These are phyloP conservation scores for Sextonia rubra DNA, from an alignment of 164 flowering plant genomes.

Conservation along the genomic window DNA sequence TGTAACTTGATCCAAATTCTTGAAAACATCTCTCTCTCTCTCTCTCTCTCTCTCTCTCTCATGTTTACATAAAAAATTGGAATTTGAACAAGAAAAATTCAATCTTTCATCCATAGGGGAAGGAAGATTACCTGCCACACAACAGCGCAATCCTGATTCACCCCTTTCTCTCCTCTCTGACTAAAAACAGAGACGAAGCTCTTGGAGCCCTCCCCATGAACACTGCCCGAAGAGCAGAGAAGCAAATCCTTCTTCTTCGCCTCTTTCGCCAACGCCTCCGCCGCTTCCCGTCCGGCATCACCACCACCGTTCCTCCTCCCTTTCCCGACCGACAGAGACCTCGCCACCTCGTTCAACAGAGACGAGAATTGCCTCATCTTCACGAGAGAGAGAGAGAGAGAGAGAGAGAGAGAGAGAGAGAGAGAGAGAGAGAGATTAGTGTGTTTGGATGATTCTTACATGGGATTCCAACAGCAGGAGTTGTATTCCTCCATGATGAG, in stretches of 20 bases:
- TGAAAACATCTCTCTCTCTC: no score
- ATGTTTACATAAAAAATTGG: no score
- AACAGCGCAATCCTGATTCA: constrained; percentile 79
- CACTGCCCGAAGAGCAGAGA: constrained; percentile 50
- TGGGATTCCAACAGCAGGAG: background rate
- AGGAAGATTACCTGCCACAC: constrained; percentile 77
- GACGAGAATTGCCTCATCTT: constrained; percentile 28
- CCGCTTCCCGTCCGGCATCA: constrained; percentile 51
- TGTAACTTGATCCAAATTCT: background rate
- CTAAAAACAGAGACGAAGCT: constrained; percentile 61
- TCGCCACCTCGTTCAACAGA: constrained; percentile 62
- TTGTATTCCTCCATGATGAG: background rate
- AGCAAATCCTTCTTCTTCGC: constrained; percentile 77
- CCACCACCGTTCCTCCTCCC: constrained; percentile 22
- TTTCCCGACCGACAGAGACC: constrained; percentile 41
- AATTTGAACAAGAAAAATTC: no score
- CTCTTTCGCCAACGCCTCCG: constrained; percentile 57
- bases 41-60: no score
- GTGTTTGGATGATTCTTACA: background rate
- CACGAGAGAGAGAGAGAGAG: background rate
- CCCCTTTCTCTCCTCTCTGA: constrained; percentile 73
- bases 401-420: background rate
- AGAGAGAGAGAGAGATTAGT: no score
- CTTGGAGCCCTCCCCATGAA: constrained; percentile 50
- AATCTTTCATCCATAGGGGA: no score